Base-by-base conservation (phyloP, 225 moss, liverwort and hornwort genomes). In the Thuidium tamariscinum region DNA sequence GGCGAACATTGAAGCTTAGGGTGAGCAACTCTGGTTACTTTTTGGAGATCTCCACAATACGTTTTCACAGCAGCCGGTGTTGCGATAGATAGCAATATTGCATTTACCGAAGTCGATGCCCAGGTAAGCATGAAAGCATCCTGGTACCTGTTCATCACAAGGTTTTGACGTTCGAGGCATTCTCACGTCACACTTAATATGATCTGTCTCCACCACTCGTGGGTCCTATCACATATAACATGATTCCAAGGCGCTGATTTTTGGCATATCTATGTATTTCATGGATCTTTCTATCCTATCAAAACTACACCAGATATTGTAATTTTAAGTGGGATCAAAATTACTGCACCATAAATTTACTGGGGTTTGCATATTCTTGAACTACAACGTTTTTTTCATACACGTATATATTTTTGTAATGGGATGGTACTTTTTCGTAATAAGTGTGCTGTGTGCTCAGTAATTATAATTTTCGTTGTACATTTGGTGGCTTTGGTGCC, bases 141-240 rank as follows among this genome's bases (percentile, higher is more conserved):
- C 82, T 59, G 46, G 82, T 78, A 68, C 65, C 57, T 83, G 74
- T 62, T 83, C 74, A 62, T 69, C 63, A 86, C 71, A 49, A 57
- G 83, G 81, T 49, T 87, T 76, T 83, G 88, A 86, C 86, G 86
- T 90, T 81, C 66, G 89, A 89, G 89, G 76, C 88, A 88, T 86
- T 83, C 89, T 87, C 86, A 83, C 83, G 88, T 87, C 86, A 51
- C 59, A 23, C 56, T 39, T 49, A 76, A 69, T 67, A 46, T 56
- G 67, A 80, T 80, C 42, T 42, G 37, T 70, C 74, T 83, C 80
- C 67, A 52, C 75, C 60, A 48, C 29, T 87, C 37, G 41, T 48
- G 39, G 19, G n/a, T 85, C 77, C 71, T 81, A 48, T 79, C 74
- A 51, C 61, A 66, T 7, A 23, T 48, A 25, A 37, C 26, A 39